phyloP scores from a whole-genome alignment of 2,329 filamentous ascomycete genomes.

The Bipolaris zeicola region DNA sequence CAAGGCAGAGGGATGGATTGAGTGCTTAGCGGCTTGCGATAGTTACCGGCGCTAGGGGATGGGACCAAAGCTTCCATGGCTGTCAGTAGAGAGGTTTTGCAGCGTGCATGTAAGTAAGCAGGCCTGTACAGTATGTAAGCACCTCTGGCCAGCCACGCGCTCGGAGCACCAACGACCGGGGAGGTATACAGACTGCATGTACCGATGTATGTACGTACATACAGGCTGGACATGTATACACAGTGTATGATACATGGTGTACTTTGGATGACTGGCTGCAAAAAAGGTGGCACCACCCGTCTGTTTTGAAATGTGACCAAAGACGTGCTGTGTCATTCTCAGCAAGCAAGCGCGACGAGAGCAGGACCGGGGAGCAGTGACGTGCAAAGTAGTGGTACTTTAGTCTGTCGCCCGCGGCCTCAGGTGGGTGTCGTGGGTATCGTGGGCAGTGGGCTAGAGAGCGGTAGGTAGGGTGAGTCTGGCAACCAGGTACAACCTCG shows the following conservation, averaged over 20 bases:
- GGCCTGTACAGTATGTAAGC: background rate
- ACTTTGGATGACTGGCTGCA: background rate
- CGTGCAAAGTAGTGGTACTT: too few relatives aligned
- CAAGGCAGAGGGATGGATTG: constrained; percentile 13
- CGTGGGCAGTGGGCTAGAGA: too few relatives aligned
- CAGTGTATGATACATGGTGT: too few relatives aligned
- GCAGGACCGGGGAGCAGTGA: too few relatives aligned
- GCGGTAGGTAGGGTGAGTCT: background rate
- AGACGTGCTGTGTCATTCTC: too few relatives aligned
- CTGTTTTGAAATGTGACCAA: background rate
- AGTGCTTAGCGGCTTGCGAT: constrained; percentile 21
- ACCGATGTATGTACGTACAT: background rate
- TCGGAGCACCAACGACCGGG: background rate
- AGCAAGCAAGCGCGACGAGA: too few relatives aligned
- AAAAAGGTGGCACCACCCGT: constrained; percentile 5
- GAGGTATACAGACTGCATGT: constrained; percentile 5
- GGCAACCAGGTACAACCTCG: constrained; percentile 6
- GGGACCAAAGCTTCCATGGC: constrained; percentile 12
- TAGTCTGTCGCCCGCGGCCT: too few relatives aligned
- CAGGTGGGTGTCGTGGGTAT: too few relatives aligned
- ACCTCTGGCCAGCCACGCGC: constrained; percentile 5
- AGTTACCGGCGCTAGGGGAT: constrained; percentile 24
- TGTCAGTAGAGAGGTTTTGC: constrained; percentile 20
- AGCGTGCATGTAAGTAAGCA: too few relatives aligned
- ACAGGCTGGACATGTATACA: too few relatives aligned